Evolutionary conservation across 352 stramenopile genomes (phyloP).

Genomic region (Phytophthora rubi): DNA sequence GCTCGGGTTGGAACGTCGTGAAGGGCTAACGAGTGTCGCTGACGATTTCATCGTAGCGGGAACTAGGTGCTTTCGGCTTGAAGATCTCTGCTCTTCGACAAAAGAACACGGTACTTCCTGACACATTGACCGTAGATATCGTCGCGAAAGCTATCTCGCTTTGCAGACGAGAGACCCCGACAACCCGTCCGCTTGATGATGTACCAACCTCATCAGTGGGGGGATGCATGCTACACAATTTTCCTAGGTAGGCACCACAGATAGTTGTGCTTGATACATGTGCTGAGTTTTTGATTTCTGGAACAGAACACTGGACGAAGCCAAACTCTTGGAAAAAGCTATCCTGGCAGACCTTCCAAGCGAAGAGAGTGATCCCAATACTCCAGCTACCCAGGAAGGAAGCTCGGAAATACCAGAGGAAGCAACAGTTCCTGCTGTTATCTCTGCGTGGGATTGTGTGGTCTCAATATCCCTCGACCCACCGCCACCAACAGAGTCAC

Average conservation of each 20-base stretch:
- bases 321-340: conserved; percentile 60
- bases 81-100: conserved; percentile 50
- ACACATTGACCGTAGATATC: conserved; percentile 58
- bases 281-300: neutral
- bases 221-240: conserved; percentile 65
- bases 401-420: conserved; percentile 19
- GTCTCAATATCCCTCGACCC: conserved; percentile 29
- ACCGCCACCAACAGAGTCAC: neutral
- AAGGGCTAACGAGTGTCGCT: neutral
- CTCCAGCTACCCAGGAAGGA: conserved; percentile 20
- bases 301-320: conserved; percentile 52
- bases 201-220: neutral
- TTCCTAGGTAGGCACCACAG: conserved; percentile 43
- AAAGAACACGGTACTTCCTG: conserved; percentile 55
- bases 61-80: conserved; percentile 54
- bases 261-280: neutral
- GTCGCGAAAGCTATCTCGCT: conserved; percentile 42
- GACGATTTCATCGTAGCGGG: conserved; percentile 37
- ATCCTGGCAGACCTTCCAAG: conserved; percentile 19
- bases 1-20: neutral
- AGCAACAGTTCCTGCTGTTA: conserved; percentile 5
- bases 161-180: conserved; percentile 24
- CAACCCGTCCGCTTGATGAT: neutral
- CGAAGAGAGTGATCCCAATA: conserved; percentile 6
- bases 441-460: conserved; percentile 35